Evolutionary conservation across 176 grass and related monocot genomes (phyloP), one percentile per base, ranked within the genome.

Genomic region (Areca catechu): DNA sequence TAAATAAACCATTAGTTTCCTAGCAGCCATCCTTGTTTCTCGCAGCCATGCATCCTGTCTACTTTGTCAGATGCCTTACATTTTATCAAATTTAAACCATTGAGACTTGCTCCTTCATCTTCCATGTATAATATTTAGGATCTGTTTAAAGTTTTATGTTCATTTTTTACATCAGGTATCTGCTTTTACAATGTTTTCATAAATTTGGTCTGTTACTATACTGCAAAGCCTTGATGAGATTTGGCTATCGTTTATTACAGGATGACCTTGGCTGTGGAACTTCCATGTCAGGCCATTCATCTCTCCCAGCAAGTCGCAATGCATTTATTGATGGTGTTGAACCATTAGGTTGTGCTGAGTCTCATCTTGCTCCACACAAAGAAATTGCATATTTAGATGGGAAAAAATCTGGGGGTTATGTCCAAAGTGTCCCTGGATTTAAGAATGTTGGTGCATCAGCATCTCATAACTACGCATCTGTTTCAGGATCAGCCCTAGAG

Each of bases 391-490:
- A 24, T 9, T 74, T 89, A 71, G 69, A 73, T 18, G 65, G 19
- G 16, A 72, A 83, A 16, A 19, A 19, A 22, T 18, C 48, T 30
- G 27, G 57, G 60, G 79, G 67, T 20, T 75, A 72, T 60, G 12
- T 23, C 19, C 79, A 74, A 50, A 77, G 71, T 71, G 16, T 63
- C 56, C 61, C 60, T 24, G 77, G 74, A 18, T 48, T 66, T 73
- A 54, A 62, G 16, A 85, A 63, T 59, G 64, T 81, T 66, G 71
- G 62, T 57, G 27, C 51, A 53, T 73, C 89, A 7, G n/a, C 53
- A 57, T 76, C 89, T 71, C 85, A 89, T 69, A 89, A 73, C 19
- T 95, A 81, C 75, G 79, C 73, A 25, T 79, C 82, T 57, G 80
- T 86, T 47, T 63, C 76, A 49, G 74, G 76, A 69, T 73, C 82